Conservation (phyloP, 2,329 filamentous ascomycete genomes). For the Chaetoscypha palmicola region DNA sequence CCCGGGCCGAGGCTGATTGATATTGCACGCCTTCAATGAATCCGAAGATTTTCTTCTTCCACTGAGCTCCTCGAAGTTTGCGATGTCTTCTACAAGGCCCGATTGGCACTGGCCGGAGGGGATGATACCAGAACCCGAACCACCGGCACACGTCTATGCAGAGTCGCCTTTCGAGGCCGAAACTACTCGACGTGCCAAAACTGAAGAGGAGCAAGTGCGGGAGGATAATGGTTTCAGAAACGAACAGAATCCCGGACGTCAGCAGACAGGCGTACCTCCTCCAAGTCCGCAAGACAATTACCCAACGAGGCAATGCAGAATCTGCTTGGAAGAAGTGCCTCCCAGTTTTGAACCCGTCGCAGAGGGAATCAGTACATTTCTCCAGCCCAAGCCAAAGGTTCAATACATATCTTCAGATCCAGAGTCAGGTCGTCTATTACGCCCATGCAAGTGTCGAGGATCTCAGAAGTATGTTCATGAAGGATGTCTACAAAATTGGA, state of each 20-base stretch:
- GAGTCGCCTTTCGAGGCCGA: neutral
- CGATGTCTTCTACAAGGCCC: conserved; percentile 13
- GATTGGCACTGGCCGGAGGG: conserved; percentile 23
- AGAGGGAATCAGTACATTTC: conserved; percentile 46
- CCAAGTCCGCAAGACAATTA: conserved; percentile 44
- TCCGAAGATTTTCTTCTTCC: neutral
- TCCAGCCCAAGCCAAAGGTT: conserved; percentile 50
- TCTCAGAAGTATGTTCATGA: conserved; percentile 93
- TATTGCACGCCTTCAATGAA: too few relatives aligned
- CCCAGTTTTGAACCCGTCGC: conserved; percentile 52
- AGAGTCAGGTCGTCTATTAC: conserved; percentile 69
- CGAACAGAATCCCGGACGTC: conserved; percentile 17
- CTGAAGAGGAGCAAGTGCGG: conserved; percentile 9
- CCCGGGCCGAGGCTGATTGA: too few relatives aligned
- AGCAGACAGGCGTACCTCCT: conserved; percentile 12
- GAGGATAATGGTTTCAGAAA: conserved; percentile 7
- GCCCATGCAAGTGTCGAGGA: conserved; percentile 89
- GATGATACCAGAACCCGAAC: conserved; percentile 4
- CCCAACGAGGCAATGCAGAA: conserved; percentile 72
- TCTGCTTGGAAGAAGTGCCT: conserved; percentile 69
- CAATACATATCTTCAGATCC: conserved; percentile 69
- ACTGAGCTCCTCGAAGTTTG: conserved; percentile 14
- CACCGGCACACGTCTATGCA: conserved; percentile 5
- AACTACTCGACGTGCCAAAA: conserved; percentile 1
- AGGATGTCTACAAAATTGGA: conserved; percentile 77